Percentiles rank a stretch among this genome's conserved stretches.
phyloP scores from a whole-genome alignment of 257 asterid species.

The Ligustrum vulgare region DNA sequence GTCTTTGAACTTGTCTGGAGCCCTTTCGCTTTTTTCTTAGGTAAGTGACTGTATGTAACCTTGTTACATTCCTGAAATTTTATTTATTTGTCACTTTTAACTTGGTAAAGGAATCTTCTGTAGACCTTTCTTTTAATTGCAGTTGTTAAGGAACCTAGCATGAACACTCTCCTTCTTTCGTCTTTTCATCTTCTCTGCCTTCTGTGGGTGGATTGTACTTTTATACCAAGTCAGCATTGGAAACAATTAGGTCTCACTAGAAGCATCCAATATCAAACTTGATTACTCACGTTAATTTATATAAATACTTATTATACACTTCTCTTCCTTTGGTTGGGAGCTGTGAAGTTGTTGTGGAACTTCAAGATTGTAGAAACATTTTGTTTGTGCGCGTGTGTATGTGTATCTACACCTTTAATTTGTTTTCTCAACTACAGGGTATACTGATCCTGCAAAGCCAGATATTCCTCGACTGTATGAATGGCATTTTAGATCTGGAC shows the following conservation, averaged over 20 bases:
- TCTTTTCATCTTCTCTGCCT: too few species aligned
- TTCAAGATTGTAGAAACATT: too few species aligned
- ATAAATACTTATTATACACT: too few species aligned
- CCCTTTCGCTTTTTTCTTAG: constrained; percentile 69
- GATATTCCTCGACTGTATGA: constrained; percentile 84
- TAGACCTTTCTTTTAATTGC: not conserved
- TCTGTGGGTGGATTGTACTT: too few species aligned
- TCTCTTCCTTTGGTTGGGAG: too few species aligned
- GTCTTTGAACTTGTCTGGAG: constrained; percentile 82
- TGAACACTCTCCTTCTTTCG: too few species aligned
- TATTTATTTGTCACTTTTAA: not conserved
- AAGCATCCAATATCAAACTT: too few species aligned
- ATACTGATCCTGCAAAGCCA: constrained; percentile 86
- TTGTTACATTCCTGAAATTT: not conserved
- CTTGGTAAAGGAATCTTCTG: not conserved
- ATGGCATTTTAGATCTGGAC: constrained; percentile 94
- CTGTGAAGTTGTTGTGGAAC: too few species aligned
- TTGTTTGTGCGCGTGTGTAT: not conserved
- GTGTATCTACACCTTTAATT: constrained; percentile 16
- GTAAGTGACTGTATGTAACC: constrained; percentile 40
- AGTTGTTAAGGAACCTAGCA: not conserved
- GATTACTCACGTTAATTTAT: not conserved
- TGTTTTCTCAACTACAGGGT: constrained; percentile 49
- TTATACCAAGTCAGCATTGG: too few species aligned
- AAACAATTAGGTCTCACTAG: too few species aligned